Conservation (phyloP, 1,139 yeast species). For the Debaryomyces fabryi region DNA sequence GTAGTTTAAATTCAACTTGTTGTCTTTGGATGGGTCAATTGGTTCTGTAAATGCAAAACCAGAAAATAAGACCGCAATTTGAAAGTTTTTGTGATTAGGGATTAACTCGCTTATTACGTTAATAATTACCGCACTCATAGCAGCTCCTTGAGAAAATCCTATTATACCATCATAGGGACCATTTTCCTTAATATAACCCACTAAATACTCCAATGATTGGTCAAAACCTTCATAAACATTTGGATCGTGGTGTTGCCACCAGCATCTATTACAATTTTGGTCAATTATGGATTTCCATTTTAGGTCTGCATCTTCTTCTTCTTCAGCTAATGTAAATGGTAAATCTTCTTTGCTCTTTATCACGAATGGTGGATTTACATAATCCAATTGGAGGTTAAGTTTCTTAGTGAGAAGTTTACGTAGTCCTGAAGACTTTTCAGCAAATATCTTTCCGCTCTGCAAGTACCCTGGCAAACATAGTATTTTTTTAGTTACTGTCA, state of each 20-base stretch:
- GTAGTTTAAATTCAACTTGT: conserved; percentile 20
- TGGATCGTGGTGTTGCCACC: conserved; percentile 36
- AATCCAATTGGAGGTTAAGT: conserved; percentile 48
- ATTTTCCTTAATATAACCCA: conserved; percentile 56
- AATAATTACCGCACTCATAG: conserved; percentile 64
- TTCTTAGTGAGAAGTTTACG: conserved; percentile 67
- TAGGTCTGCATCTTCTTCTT: conserved; percentile 27
- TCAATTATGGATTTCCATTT: conserved; percentile 40
- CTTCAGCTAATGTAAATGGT: conserved; percentile 31
- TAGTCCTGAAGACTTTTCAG: conserved; percentile 78
- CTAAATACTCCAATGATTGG: conserved; percentile 43
- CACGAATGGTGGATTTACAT: conserved; percentile 38
- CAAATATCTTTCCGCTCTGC: conserved; percentile 74
- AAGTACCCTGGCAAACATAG: conserved; percentile 48
- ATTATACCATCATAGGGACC: conserved; percentile 91
- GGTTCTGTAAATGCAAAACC: conserved; percentile 60
- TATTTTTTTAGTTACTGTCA: conserved; percentile 18
- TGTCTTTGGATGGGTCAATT: conserved; percentile 16
- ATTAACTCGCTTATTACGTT: conserved; percentile 43
- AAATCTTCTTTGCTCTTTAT: conserved; percentile 30
- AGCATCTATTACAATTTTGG: conserved; percentile 54
- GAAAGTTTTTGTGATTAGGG: conserved; percentile 45
- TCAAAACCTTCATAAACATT: conserved; percentile 37
- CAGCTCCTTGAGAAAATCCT: conserved; percentile 96
- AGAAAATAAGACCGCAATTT: conserved; percentile 52